phyloP scores from a whole-genome alignment of 2,329 filamentous ascomycete genomes.

The Fusarium proliferatum region DNA sequence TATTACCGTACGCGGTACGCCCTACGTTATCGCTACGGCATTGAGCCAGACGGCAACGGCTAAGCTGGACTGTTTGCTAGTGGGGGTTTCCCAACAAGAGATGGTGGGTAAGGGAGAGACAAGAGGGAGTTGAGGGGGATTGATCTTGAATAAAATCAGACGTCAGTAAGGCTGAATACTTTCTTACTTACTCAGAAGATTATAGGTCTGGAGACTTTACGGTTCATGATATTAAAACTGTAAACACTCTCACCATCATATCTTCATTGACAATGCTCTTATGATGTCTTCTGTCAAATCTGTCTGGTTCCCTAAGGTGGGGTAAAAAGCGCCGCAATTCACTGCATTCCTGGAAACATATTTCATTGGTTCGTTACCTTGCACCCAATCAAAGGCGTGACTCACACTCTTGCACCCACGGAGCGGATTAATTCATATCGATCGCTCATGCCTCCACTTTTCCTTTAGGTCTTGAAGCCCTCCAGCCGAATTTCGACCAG shows the following conservation, averaged over 20 bases:
- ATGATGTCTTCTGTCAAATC: background rate
- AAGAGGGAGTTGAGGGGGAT: background rate
- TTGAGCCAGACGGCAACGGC: constrained; percentile 9
- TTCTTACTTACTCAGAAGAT: background rate
- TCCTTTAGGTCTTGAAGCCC: constrained; percentile 58
- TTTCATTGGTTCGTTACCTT: constrained; percentile 29
- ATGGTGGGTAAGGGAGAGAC: background rate
- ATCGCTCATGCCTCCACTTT: constrained; percentile 43
- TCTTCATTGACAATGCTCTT: background rate
- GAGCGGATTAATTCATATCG: constrained; percentile 50
- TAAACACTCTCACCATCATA: background rate
- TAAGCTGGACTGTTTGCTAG: constrained; percentile 24
- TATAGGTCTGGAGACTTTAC: background rate
- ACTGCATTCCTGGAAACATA: background rate
- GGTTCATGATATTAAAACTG: background rate
- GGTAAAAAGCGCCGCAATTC: constrained; percentile 22
- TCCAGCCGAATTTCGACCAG: constrained; percentile 49
- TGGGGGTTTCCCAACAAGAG: constrained; percentile 15
- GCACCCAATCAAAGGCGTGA: constrained; percentile 31
- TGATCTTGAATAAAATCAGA: background rate
- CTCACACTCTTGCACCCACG: constrained; percentile 31
- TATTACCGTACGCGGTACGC: background rate
- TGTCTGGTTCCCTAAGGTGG: constrained; percentile 27
- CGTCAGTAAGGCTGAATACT: too few relatives aligned
- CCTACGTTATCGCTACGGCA: constrained; percentile 14